Evolutionary conservation across 2,329 filamentous ascomycete species (phyloP).

Genomic region (Fusarium robinianum): DNA sequence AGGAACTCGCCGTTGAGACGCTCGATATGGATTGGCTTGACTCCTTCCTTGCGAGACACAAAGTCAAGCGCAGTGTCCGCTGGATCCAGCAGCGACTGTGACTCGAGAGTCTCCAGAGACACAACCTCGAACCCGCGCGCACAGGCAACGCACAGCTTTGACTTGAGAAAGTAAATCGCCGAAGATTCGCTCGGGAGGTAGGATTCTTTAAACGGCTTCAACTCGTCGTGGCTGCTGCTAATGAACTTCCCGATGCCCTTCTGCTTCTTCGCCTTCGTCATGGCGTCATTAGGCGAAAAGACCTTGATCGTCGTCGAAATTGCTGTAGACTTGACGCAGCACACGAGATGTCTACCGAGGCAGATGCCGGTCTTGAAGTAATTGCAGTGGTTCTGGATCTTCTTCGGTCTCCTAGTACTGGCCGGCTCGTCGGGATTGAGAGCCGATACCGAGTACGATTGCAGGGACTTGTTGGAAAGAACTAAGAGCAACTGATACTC

Average conservation of each 20-base stretch:
- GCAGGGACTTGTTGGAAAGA: constrained; percentile 88
- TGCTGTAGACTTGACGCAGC: constrained; percentile 92
- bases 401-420: constrained; percentile 83
- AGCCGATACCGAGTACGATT: constrained; percentile 85
- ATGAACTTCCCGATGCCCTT: constrained; percentile 97
- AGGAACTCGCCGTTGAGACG: constrained; percentile 96
- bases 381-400: constrained; percentile 95
- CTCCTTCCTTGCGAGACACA: constrained; percentile 89
- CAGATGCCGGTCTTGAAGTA: constrained; percentile 99
- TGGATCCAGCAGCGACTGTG: constrained; percentile 93
- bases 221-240: constrained; percentile 86
- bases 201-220: constrained; percentile 98
- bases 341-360: constrained; percentile 89
- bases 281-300: constrained; percentile 95
- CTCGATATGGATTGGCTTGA: constrained; percentile 96
- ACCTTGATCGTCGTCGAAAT: constrained; percentile 97
- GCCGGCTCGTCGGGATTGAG: constrained; percentile 83
- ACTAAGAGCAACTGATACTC: constrained; percentile 92
- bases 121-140: constrained; percentile 97
- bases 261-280: constrained; percentile 93
- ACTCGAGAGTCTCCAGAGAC: constrained; percentile 94
- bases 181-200: constrained; percentile 99
- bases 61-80: constrained; percentile 98
- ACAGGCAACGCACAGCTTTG: constrained; percentile 94
- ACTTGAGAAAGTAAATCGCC: constrained; percentile 95